Evolutionary conservation across 2,329 filamentous ascomycete genomes (phyloP).

Genomic region (Xylaria sp.): DNA sequence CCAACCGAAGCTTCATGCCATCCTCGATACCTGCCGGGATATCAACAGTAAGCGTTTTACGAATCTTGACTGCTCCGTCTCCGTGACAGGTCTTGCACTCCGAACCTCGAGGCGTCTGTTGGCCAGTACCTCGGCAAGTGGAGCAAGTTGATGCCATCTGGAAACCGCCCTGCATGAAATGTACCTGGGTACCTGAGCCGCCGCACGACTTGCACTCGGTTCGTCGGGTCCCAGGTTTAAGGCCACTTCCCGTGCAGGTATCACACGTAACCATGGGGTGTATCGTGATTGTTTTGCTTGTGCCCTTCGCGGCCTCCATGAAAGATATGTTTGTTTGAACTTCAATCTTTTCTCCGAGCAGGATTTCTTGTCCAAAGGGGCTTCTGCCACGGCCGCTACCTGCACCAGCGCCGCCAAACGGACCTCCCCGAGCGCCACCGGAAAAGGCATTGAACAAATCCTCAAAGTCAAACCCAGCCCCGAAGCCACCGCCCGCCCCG

Average conservation of each 20-base stretch:
- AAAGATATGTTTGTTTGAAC: slow-evolving; percentile 93
- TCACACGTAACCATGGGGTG: slow-evolving; percentile 81
- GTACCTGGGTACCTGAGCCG: slow-evolving; percentile 84
- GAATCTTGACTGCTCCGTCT: slow-evolving; percentile 82
- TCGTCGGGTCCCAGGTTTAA: slow-evolving; percentile 80
- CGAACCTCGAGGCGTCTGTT: slow-evolving; percentile 75
- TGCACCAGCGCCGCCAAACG: slow-evolving; percentile 65
- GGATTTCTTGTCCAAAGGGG: slow-evolving; percentile 77
- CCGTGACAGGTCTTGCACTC: slow-evolving; percentile 83
- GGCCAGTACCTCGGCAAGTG: slow-evolving; percentile 79
- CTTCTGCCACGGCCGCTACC: slow-evolving; percentile 59
- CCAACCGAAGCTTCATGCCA: slow-evolving; percentile 87
- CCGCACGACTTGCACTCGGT: slow-evolving; percentile 79
- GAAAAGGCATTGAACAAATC: slow-evolving; percentile 91
- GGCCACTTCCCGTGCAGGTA: slow-evolving; percentile 80
- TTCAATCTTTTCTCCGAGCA: slow-evolving; percentile 96
- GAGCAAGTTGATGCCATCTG: slow-evolving; percentile 93
- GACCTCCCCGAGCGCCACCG: slow-evolving; percentile 57
- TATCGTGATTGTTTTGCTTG: slow-evolving; percentile 84
- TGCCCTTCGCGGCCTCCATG: slow-evolving; percentile 93
- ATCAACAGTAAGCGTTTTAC: slow-evolving; percentile 83
- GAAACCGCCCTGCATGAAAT: slow-evolving; percentile 90
- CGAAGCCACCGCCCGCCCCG: slow-evolving; percentile 72
- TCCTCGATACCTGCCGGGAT: slow-evolving; percentile 97
- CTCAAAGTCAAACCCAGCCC: slow-evolving; percentile 90